Percentiles rank a stretch among this genome's conserved stretches.
Conservation (phyloP, 1,284 basidiomycete species). For the Xanthoconium separans region DNA sequence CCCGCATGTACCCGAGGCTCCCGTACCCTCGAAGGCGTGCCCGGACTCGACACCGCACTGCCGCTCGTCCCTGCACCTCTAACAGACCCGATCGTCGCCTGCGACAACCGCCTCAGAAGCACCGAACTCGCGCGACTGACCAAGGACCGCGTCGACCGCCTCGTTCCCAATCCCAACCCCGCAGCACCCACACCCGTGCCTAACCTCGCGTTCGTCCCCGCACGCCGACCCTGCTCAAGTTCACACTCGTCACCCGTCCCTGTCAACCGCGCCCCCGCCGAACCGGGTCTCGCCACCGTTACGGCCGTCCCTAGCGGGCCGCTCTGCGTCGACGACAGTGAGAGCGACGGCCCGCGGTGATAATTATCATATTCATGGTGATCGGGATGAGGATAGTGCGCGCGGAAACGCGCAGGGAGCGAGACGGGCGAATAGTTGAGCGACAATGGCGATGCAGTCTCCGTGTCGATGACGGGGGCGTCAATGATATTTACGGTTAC, state of each 20-base stretch:
- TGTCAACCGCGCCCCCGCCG: slow-evolving; percentile 25
- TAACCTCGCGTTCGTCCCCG: too few species aligned
- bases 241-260: neutral
- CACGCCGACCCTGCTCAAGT: too few species aligned
- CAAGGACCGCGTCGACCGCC: slow-evolving; percentile 15
- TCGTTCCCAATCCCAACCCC: neutral
- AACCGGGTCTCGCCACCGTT: slow-evolving; percentile 16
- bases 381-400: neutral
- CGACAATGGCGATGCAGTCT: slow-evolving; percentile 8
- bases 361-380: too few species aligned
- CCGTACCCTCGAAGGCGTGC: neutral
- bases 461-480: too few species aligned
- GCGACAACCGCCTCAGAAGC: slow-evolving; percentile 25
- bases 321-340: neutral
- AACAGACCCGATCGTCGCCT: slow-evolving; percentile 11
- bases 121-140: slow-evolving; percentile 30
- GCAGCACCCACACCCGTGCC: neutral
- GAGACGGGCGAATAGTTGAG: slow-evolving; percentile 18
- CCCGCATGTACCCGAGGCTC: neutral
- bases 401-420: slow-evolving; percentile 5
- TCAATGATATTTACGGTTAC: too few species aligned
- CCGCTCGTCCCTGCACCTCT: neutral
- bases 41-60: neutral
- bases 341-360: neutral
- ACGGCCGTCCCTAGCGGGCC: too few species aligned